Evolutionary conservation across 2,329 filamentous ascomycete species (phyloP).

Genomic region (Neonectria faginata): DNA sequence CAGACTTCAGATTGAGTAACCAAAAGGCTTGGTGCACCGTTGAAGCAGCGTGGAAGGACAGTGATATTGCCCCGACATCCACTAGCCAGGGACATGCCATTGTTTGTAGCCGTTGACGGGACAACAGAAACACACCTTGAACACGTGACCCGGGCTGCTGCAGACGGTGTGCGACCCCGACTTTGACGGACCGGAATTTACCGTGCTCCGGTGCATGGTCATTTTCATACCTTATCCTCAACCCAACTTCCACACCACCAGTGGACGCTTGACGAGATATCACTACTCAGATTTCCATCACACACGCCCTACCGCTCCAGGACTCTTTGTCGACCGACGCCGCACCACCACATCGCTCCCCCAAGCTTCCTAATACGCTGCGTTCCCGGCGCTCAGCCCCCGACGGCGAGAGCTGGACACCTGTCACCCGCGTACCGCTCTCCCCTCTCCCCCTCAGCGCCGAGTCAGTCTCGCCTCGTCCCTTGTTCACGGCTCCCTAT

Average conservation of each 20-base stretch:
- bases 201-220: conserved; percentile 45
- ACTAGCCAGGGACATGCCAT: conserved; percentile 26
- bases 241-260: conserved; percentile 46
- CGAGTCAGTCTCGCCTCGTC: conserved; percentile 39
- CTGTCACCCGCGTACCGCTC: conserved; percentile 38
- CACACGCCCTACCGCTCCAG: conserved; percentile 34
- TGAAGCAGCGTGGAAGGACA: conserved; percentile 34
- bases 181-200: conserved; percentile 46
- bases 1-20: conserved; percentile 34
- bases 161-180: conserved; percentile 23
- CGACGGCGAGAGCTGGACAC: conserved; percentile 39
- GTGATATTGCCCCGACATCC: conserved; percentile 15
- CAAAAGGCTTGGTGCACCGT: conserved; percentile 30
- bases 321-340: conserved; percentile 35
- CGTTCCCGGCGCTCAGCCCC: conserved; percentile 39
- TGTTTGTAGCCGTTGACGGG: conserved; percentile 43
- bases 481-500: conserved; percentile 30
- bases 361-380: conserved; percentile 41
- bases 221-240: conserved; percentile 51
- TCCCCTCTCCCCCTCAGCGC: conserved; percentile 39
- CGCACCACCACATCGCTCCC: conserved; percentile 40
- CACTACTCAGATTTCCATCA: conserved; percentile 43
- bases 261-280: conserved; percentile 47
- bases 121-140: conserved; percentile 24
- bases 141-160: conserved; percentile 46